These are phyloP conservation scores for Dictyostelium purpureum DNA, from an alignment of 78 protist species.

Conservation along the genomic window DNA sequence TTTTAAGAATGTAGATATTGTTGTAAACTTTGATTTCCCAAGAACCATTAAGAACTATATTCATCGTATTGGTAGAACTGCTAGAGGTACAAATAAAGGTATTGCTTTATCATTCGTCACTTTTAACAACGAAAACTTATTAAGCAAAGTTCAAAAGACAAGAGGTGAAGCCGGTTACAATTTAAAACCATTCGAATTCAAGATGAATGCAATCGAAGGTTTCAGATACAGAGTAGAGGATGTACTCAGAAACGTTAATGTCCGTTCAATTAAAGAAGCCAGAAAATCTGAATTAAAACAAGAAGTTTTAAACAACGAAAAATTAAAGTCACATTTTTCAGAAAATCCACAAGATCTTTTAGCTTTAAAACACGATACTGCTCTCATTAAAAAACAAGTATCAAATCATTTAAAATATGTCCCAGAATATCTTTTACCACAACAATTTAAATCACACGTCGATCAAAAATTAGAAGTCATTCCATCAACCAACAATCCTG, in stretches of 20 bases:
- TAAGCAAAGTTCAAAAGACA: slow-evolving; percentile 13
- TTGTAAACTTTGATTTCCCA: slow-evolving; percentile 92
- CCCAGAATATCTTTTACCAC: slow-evolving; percentile 76
- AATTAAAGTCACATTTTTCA: slow-evolving; percentile 56
- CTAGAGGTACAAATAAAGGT: slow-evolving; percentile 83
- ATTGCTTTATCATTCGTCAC: slow-evolving; percentile 83
- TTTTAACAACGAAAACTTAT: neutral
- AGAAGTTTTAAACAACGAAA: slow-evolving; percentile 83
- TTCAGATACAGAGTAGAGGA: slow-evolving; percentile 88
- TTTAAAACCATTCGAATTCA: slow-evolving; percentile 76
- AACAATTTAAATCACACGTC: slow-evolving; percentile 20
- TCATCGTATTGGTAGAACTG: slow-evolving; percentile 91
- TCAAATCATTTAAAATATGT: slow-evolving; percentile 7
- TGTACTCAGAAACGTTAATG: slow-evolving; percentile 43
- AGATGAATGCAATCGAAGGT: slow-evolving; percentile 68
- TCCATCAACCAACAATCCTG: slow-evolving; percentile 4
- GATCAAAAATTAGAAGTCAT: slow-evolving; percentile 26
- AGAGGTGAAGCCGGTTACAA: slow-evolving; percentile 53
- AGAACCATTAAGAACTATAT: slow-evolving; percentile 81
- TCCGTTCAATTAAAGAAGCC: slow-evolving; percentile 55
- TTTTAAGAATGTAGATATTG: slow-evolving; percentile 86
- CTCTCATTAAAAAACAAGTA: slow-evolving; percentile 8
- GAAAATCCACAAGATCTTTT: slow-evolving; percentile 70
- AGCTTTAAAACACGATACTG: slow-evolving; percentile 55
- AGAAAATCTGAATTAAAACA: slow-evolving; percentile 76